Conservation (phyloP, 495 filamentous ascomycete species). For the Elasticomyces elasticus region DNA sequence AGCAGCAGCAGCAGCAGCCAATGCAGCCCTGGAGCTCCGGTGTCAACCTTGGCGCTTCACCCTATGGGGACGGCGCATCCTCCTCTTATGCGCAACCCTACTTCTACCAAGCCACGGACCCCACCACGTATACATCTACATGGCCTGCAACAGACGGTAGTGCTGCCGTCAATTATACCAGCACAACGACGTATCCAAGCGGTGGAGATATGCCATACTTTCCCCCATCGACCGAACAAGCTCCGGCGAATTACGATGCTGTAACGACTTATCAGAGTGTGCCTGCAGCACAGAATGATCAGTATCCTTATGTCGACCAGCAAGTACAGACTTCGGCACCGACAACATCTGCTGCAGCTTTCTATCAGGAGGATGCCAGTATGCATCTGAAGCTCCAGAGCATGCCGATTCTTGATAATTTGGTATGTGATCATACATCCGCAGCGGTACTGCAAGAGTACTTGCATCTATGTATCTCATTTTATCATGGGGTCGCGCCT, state of each 20-base stretch:
- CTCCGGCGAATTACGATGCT: neutral
- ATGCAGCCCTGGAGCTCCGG: neutral
- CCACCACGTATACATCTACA: slow-evolving; percentile 5
- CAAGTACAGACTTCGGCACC: neutral
- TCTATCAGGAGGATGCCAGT: slow-evolving; percentile 38
- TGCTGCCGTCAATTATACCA: neutral
- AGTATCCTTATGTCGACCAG: neutral
- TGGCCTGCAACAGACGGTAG: slow-evolving; percentile 1
- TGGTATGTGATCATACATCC: slow-evolving; percentile 39
- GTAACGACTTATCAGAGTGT: neutral
- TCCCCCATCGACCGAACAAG: neutral
- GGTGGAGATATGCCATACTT: slow-evolving; percentile 1
- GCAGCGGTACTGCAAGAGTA: no score
- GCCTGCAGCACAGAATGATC: neutral
- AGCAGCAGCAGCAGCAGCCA: no score
- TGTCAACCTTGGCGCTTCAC: slow-evolving; percentile 1
- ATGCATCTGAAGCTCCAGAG: slow-evolving; percentile 56
- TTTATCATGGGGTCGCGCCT: no score
- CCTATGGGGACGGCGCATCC: no score
- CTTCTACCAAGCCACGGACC: slow-evolving; percentile 11
- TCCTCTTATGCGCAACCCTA: no score
- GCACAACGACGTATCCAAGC: neutral
- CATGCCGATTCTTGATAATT: slow-evolving; percentile 61
- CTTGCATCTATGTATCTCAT: no score
- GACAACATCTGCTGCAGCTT: neutral